Evolutionary conservation across 768 basidiomycete genomes (phyloP).

Genomic region (Botryobasidium botryosum): DNA sequence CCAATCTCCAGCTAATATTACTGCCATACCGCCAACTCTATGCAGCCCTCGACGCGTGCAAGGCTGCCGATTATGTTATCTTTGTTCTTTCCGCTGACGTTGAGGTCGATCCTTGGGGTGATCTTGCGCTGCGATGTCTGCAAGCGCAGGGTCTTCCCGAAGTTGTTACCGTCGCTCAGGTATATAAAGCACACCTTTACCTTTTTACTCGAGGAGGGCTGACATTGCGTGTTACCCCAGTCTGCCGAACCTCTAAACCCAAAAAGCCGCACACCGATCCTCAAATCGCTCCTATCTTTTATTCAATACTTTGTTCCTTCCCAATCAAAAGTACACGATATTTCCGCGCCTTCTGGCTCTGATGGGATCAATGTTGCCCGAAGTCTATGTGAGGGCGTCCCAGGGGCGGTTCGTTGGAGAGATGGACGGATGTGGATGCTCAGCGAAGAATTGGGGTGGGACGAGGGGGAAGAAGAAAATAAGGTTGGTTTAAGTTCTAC

Average conservation of each 20-base stretch:
- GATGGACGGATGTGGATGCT: slow-evolving; percentile 65
- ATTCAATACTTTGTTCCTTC: slow-evolving; percentile 86
- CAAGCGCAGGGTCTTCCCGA: slow-evolving; percentile 86
- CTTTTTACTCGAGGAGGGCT: too few species aligned
- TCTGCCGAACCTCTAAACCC: slow-evolving; percentile 11
- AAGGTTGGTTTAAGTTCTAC: too few species aligned
- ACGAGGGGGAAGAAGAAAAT: slow-evolving; percentile 16
- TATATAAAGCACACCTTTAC: too few species aligned
- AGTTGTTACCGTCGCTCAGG: slow-evolving; percentile 42
- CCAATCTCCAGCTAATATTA: slow-evolving; percentile 73
- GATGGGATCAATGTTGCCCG: slow-evolving; percentile 62
- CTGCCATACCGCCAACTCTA: slow-evolving; percentile 58
- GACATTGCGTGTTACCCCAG: too few species aligned
- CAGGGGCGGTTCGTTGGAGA: slow-evolving; percentile 64
- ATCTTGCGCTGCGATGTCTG: slow-evolving; percentile 68
- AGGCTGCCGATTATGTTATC: slow-evolving; percentile 81
- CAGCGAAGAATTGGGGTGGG: slow-evolving; percentile 45
- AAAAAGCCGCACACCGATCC: slow-evolving; percentile 25
- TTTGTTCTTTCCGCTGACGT: slow-evolving; percentile 63
- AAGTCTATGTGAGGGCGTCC: slow-evolving; percentile 70
- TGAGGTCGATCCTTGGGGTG: slow-evolving; percentile 77
- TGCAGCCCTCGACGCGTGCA: slow-evolving; percentile 65
- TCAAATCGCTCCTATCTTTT: slow-evolving; percentile 87
- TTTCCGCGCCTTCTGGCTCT: slow-evolving; percentile 29
- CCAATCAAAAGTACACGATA: slow-evolving; percentile 59